Base-by-base conservation (phyloP, 2,329 filamentous ascomycete species). In the Exophiala sideris region DNA sequence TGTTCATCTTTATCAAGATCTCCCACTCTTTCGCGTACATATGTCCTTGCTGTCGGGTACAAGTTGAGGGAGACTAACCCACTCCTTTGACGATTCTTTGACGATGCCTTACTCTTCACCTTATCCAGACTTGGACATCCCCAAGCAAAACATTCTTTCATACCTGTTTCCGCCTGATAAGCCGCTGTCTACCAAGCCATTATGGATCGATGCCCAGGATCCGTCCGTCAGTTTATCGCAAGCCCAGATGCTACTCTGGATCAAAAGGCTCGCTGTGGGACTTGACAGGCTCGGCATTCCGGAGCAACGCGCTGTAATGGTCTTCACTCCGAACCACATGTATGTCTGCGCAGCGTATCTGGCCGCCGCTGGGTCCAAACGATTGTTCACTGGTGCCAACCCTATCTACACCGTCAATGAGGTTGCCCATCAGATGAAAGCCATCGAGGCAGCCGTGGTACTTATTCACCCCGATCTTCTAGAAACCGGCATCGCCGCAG, bases 301-400 rank as follows among this genome's bases (percentile, higher is more conserved):
- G 58, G 73, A 75, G 0, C 83, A 85, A 24, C 85, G 88, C 60
- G 80, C 85, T 2, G 79, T 90, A 9, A 73, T 90, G 52, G 71
- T 90, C 16, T 89, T 84, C 68, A 83, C 83, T 0, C 80, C 82
- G 20, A 90, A 89, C 70, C 84, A 78, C 58, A 70, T 90, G 16
- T 87, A 83, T 71, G 87, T 85, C 62, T 84, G 87, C 0, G 71
- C 79, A 0, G 72, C 41, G 10, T 63, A 63, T 46, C 57, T 63
- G 11, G 61, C 57, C 1, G 52, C 57, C 36, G 74, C 80, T 1
- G 80, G 79, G 0, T 73, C 73, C 18, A 78, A 79, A 2, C 75
- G 71, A 54, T 72, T 78, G 18, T 83, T 83, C 66, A 81, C 75
- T 48, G 79, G 78, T 16, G 77, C 74, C 3, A 82, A 81, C 61